Evolutionary conservation across 2,329 filamentous ascomycete species (phyloP).

Genomic region (Thelonectria discophora): DNA sequence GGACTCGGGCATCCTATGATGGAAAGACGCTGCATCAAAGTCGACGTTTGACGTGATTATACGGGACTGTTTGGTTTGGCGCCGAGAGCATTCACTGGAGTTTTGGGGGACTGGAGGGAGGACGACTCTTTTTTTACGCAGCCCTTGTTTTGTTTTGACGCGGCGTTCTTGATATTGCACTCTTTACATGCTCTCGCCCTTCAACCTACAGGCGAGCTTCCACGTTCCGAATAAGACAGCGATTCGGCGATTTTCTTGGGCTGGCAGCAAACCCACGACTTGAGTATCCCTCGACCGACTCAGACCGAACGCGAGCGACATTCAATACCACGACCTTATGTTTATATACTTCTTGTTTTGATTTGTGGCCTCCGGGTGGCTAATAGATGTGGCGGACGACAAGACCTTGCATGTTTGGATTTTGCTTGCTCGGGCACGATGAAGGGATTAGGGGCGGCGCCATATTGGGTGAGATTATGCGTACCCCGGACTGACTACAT

Average conservation of each 20-base stretch:
- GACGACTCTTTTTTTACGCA: conserved; percentile 37
- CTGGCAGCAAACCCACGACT: conserved; percentile 15
- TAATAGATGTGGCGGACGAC: conserved; percentile 35
- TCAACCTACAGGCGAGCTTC: conserved; percentile 21
- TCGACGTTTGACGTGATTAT: conserved; percentile 36
- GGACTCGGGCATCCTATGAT: conserved; percentile 93
- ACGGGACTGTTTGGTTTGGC: conserved; percentile 37
- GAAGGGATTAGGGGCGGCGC: conserved; percentile 7
- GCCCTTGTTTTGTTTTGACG: conserved; percentile 34
- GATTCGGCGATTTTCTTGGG: conserved; percentile 24
- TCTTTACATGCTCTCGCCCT: conserved; percentile 26
- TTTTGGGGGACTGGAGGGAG: conserved; percentile 36
- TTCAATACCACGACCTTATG: conserved; percentile 31
- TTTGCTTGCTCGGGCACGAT: conserved; percentile 29
- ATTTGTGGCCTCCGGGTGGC: conserved; percentile 27
- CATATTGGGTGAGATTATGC: conserved; percentile 32
- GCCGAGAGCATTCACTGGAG: conserved; percentile 42
- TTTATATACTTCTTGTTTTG: conserved; percentile 34
- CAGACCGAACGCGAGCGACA: conserved; percentile 23
- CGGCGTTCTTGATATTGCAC: conserved; percentile 30
- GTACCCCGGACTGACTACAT: conserved; percentile 6
- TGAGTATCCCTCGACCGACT: conserved; percentile 22
- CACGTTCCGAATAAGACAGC: conserved; percentile 26
- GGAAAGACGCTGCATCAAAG: conserved; percentile 29
- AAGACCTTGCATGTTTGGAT: conserved; percentile 27